Base-by-base conservation (phyloP, 495 filamentous ascomycete genomes). In the Xanthoparmelia taractica region DNA sequence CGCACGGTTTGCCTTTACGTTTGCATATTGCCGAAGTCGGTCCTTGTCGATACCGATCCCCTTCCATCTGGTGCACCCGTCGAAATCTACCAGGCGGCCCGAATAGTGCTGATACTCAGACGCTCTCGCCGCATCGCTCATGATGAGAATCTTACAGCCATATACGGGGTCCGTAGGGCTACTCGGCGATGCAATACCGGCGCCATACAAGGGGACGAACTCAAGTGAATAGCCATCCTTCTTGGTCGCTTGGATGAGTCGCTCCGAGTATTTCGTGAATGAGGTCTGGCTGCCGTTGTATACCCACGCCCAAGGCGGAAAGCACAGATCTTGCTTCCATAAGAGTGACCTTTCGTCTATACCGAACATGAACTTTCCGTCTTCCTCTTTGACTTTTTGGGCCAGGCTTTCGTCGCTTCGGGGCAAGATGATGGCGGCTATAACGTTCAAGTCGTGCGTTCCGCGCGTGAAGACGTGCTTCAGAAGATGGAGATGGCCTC, bases 241-340 rank as follows among this genome's bases (percentile, higher is more conserved):
- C 12, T 18, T 20, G 7, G 37, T 33, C 18, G 47, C 47, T 12
- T 36, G n/a, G 11, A 18, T 33, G 0, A 61, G 34, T 11, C 48
- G n/a, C 1, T 55, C 31, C 10, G 2, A 15, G 8, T 55, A 61
- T 7, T 0, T 15, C 18, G 6, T 18, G 37, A 40, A 61, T n/a
- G 45, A 12, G 2, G 7, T 23, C 47, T 33, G 40, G 4, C 4
- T 40, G 8, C 15, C 6, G 25, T 61, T 34, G 17, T 52, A 55
- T 12, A 61, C 60, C 47, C 60, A 61, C 7, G 60, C 60, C 60
- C 60, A 61, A 20, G 45, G 20, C 4, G 60, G 60, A 13, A 61
- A 61, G 8, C 27, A 29, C 2, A 52, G 12, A 36, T 61, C 60
- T 5, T 31, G 37, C 25, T 61, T 41, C 60, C 60, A 61, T 38